Evolutionary conservation across 805 yeast species (phyloP).

Genomic region (Candida rishiriensis): DNA sequence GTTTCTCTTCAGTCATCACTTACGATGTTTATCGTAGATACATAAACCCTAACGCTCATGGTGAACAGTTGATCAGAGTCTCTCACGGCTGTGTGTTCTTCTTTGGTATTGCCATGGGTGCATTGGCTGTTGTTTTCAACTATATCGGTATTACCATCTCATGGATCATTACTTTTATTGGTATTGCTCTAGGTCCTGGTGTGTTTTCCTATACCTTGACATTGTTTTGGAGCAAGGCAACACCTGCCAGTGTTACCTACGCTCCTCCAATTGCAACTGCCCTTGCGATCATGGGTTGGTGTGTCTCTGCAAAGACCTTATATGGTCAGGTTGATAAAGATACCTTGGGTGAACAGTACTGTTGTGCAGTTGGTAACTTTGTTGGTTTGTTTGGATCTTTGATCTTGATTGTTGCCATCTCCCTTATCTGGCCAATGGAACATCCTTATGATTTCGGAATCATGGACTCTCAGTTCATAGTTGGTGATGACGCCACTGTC

Average conservation of each 20-base stretch:
- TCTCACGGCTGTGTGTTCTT: constrained; percentile 31
- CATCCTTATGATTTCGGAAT: constrained; percentile 26
- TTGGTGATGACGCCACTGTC: constrained; percentile 33
- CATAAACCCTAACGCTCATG: constrained; percentile 36
- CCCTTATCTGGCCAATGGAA: constrained; percentile 23
- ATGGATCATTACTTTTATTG: constrained; percentile 43
- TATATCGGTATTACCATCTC: constrained; percentile 38
- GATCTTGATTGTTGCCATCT: constrained; percentile 26
- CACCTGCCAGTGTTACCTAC: constrained; percentile 32
- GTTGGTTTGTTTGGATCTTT: constrained; percentile 33
- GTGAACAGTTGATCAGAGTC: constrained; percentile 32
- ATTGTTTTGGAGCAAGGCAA: constrained; percentile 36
- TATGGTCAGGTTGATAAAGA: constrained; percentile 40
- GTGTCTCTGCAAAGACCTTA: constrained; percentile 39
- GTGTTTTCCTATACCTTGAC: constrained; percentile 44
- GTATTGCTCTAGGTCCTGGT: constrained; percentile 47
- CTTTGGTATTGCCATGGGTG: constrained; percentile 43
- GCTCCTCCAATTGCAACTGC: constrained; percentile 49
- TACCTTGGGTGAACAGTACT: constrained; percentile 40
- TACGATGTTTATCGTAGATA: constrained; percentile 38
- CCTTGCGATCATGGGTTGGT: constrained; percentile 46
- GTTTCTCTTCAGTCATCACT: constrained; percentile 36
- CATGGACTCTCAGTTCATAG: constrained; percentile 23
- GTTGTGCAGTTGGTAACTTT: constrained; percentile 41
- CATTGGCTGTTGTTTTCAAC: constrained; percentile 35